These are phyloP conservation scores for Tylopilus intermedius DNA, from an alignment of 768 basidiomycete species.

Conservation along the genomic window DNA sequence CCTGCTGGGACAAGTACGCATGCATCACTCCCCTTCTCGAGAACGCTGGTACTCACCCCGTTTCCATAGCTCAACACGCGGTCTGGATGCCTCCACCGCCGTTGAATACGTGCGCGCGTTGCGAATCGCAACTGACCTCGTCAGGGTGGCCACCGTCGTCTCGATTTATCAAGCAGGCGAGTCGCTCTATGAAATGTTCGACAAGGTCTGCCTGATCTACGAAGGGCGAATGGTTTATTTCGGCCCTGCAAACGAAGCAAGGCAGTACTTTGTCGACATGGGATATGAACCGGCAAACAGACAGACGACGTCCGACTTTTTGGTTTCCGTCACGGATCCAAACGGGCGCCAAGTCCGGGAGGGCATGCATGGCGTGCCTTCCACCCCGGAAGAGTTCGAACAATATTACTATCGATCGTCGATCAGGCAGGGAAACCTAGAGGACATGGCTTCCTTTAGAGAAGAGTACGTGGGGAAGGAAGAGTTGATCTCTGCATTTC, in stretches of 20 bases:
- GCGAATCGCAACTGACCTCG: conserved; percentile 59
- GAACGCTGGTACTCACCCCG: conserved; percentile 43
- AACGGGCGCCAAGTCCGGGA: conserved; percentile 49
- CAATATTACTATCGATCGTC: conserved; percentile 40
- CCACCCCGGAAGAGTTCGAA: conserved; percentile 57
- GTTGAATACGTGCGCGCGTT: conserved; percentile 69
- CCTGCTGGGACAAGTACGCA: conserved; percentile 67
- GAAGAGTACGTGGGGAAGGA: conserved; percentile 42
- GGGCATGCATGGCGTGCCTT: conserved; percentile 24
- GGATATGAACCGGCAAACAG: conserved; percentile 51
- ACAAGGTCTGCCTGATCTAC: conserved; percentile 65
- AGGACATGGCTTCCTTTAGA: conserved; percentile 47
- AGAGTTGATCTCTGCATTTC: conserved; percentile 41
- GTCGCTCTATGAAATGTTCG: conserved; percentile 57
- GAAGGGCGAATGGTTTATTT: conserved; percentile 58
- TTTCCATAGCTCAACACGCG: conserved; percentile 53
- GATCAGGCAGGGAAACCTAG: conserved; percentile 37
- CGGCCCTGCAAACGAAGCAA: conserved; percentile 49
- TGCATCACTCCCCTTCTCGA: conserved; percentile 22
- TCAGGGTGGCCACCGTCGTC: conserved; percentile 57
- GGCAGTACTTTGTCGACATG: conserved; percentile 55
- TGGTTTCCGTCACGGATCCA: conserved; percentile 59
- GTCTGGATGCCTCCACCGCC: conserved; percentile 66
- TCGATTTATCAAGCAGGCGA: conserved; percentile 86
- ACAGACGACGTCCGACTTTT: conserved; percentile 61